Percentiles rank a stretch among this genome's conserved stretches.
phyloP scores from a whole-genome alignment of 2,329 filamentous ascomycete species.

The Cytospora leucostoma region DNA sequence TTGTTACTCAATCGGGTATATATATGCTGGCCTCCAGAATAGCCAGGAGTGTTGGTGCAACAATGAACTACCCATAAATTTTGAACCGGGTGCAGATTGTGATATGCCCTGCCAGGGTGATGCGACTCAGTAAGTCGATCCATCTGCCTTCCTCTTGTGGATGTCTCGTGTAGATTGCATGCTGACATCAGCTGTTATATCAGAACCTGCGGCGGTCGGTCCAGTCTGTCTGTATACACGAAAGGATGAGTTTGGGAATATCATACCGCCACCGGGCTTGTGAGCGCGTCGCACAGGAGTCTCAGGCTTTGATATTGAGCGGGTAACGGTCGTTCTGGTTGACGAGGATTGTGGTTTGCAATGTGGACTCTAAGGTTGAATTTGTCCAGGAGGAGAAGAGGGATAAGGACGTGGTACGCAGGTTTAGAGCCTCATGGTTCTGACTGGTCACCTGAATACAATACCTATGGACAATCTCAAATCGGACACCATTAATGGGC shows the following conservation, averaged over 20 bases:
- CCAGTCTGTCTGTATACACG: background rate
- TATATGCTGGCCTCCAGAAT: constrained; percentile 6
- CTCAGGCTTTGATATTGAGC: too few species aligned
- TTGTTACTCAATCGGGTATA: constrained; percentile 1
- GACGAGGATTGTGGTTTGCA: too few species aligned
- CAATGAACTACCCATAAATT: background rate
- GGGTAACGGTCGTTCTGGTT: too few species aligned
- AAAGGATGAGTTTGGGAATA: background rate
- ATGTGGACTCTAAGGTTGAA: too few species aligned
- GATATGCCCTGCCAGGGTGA: constrained; percentile 6
- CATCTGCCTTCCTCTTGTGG: background rate
- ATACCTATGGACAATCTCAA: too few species aligned
- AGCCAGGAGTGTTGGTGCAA: constrained; percentile 15
- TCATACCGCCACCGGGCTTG: background rate
- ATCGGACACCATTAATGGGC: too few species aligned
- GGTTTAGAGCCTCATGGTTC: too few species aligned
- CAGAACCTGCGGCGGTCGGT: background rate
- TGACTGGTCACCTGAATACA: too few species aligned
- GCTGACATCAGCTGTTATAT: background rate
- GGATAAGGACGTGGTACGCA: too few species aligned
- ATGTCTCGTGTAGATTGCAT: background rate
- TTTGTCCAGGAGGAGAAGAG: too few species aligned
- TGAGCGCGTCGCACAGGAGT: background rate
- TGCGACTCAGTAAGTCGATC: constrained; percentile 2
- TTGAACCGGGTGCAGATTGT: background rate